Conservation (phyloP, 1,284 basidiomycete genomes). For the Microbotryum saponariae region DNA sequence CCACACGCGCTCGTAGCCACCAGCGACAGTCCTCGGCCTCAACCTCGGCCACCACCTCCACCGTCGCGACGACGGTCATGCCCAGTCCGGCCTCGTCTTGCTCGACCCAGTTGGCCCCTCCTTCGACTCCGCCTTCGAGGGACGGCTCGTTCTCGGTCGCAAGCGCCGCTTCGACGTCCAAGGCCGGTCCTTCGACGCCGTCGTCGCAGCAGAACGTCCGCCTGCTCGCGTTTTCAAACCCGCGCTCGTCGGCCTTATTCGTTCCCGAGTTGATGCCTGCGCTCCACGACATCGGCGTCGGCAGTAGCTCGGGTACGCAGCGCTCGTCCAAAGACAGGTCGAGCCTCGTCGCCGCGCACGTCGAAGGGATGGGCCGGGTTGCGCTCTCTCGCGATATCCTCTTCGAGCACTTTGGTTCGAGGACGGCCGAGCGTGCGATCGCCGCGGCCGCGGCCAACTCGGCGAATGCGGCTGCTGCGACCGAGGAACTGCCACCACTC, state of each 20-base stretch:
- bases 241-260: neutral
- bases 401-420: conserved; percentile 9
- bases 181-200: neutral
- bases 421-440: conserved; percentile 14
- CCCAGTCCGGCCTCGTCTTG: neutral
- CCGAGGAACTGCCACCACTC: no score
- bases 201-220: neutral
- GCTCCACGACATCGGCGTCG: neutral
- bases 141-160: neutral
- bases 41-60: neutral
- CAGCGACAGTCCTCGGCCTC: conserved; percentile 7
- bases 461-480: no score
- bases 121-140: neutral
- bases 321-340: neutral
- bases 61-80: neutral
- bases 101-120: neutral
- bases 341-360: conserved; percentile 19
- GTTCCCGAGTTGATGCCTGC: neutral
- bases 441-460: neutral
- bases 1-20: neutral
- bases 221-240: neutral
- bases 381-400: conserved; percentile 20
- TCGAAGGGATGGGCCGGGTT: conserved; percentile 32
- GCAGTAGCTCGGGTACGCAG: neutral
- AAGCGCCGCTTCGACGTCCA: neutral